Base-by-base conservation (phyloP, 306 rosid genomes). In the Inga leiocalycina region DNA sequence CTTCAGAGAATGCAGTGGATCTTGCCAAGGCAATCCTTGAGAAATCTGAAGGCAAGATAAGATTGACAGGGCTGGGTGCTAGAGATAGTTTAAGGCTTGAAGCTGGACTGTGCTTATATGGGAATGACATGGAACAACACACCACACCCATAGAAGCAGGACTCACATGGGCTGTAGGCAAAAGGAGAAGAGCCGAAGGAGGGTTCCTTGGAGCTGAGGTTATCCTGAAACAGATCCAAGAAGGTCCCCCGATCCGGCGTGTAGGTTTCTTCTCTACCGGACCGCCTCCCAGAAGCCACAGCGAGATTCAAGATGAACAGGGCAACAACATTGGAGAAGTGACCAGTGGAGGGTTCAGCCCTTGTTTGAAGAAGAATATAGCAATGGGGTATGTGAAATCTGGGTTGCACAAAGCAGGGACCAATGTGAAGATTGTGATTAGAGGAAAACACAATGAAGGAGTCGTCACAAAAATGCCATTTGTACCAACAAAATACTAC, bases 281-380 rank as follows among this genome's bases (percentile, higher is more conserved):
- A 11, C 99, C 99, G 2, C 98, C 99, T 83, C 91, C 99, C 30
- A 94, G 98, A 85, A 78, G 98, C 90, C 99, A 94, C 91, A 92
- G 97, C 46, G 98, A 94, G 91, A 94, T 96, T 87, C 92, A 96
- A 75, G 91, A 91, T 54, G 97, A 88, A 78, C 90, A 85, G 59
- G 99, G 98, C 3, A 90, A 89, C 27, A 90, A 85, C 84, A 93
- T 96, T 64, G 99, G 99, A 32, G 98, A 96, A 81, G 89, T 96
- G 66, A 96, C 99, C 16, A 96, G 99, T 76, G 99, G 99, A 80
- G 99, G 99, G 85, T 96, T 96, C 84, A 96, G 98, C 80, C 99
- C 99, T 65, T 94, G 97, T 90, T 93, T 96, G 8, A 88, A 97
- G 95, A 97, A 92, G 96, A 97, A 97, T 80, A 92, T 97, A 45